Conservation (phyloP, 306 rosid genomes). For the Trichosanthes cucumerina region DNA sequence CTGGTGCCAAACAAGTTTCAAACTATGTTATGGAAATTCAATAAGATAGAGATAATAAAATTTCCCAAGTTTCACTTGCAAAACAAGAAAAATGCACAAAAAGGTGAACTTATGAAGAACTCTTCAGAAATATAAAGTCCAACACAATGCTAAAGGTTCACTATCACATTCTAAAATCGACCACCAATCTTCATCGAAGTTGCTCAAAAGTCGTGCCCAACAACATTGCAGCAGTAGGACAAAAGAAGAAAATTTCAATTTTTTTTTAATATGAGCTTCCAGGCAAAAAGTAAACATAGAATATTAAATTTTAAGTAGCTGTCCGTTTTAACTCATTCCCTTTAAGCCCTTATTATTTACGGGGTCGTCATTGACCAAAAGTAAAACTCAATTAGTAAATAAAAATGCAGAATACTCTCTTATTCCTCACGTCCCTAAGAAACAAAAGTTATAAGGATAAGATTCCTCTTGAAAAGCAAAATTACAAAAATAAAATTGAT, state of each 20-base stretch:
- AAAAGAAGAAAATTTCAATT: too few species aligned
- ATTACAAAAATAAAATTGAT: not conserved
- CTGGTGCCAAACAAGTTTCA: constrained; percentile 18
- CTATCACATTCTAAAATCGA: not conserved
- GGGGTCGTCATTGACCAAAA: too few species aligned
- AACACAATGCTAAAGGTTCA: not conserved
- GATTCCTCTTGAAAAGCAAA: not conserved
- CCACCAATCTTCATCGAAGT: not conserved
- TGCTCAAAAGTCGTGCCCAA: not conserved
- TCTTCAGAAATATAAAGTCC: not conserved
- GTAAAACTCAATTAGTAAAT: not conserved
- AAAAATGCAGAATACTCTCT: not conserved
- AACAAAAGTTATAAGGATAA: not conserved
- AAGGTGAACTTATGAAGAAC: not conserved
- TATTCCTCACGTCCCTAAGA: not conserved
- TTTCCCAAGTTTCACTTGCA: not conserved
- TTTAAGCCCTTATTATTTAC: too few species aligned
- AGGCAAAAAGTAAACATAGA: too few species aligned
- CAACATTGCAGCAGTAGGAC: not conserved
- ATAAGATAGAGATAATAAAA: not conserved
- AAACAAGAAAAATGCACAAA: not conserved
- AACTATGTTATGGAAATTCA: not conserved
- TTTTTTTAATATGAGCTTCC: too few species aligned
- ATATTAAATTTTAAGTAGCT: too few species aligned
- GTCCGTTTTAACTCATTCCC: too few species aligned